These are phyloP conservation scores for Perilla frutescens DNA, from an alignment of 257 asterid genomes.

Conservation along the genomic window DNA sequence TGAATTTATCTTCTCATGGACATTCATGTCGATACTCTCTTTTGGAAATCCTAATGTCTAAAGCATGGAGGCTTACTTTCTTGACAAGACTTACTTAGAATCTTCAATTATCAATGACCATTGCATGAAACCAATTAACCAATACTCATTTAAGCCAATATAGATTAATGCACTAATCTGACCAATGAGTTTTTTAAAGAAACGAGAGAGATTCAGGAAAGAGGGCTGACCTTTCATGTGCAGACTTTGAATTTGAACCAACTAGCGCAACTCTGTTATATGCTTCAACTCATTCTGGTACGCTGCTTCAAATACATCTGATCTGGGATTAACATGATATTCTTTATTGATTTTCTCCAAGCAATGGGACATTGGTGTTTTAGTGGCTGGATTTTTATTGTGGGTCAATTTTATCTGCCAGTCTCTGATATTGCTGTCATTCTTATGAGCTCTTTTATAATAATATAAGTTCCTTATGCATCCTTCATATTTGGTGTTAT, in stretches of 20 bases:
- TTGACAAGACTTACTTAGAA: background rate
- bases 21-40: background rate
- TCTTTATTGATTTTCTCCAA: background rate
- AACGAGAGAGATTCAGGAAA: background rate
- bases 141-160: background rate
- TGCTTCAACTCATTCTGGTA: background rate
- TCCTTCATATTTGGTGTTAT: background rate
- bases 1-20: background rate
- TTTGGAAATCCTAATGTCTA: background rate
- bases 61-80: constrained; percentile 15
- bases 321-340: background rate
- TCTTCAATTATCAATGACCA: background rate
- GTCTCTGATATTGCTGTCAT: constrained; percentile 9
- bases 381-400: background rate
- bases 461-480: background rate
- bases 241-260: constrained; percentile 9
- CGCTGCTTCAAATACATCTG: background rate
- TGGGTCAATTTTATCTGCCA: background rate
- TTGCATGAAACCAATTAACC: background rate
- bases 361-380: background rate
- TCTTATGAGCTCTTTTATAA: background rate
- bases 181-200: background rate
- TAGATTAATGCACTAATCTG: constrained; percentile 8
- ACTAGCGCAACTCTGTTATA: background rate
- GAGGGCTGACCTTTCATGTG: background rate